Percentiles rank a stretch among this genome's conserved stretches.
Conservation (phyloP, 495 filamentous ascomycete genomes). For the Hypoxylon rickii region DNA sequence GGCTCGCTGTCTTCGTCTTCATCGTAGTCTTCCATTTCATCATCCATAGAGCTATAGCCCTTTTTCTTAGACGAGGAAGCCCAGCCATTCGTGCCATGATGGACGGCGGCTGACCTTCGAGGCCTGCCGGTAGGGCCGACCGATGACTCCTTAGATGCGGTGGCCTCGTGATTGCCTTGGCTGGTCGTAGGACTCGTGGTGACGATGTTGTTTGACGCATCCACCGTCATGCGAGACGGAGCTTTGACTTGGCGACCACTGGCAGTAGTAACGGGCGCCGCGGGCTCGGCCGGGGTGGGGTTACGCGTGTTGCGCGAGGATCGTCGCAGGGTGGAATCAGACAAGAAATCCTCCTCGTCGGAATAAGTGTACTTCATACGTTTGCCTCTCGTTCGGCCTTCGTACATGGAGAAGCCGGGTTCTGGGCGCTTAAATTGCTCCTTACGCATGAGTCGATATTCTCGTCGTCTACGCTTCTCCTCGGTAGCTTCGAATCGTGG, state of each 20-base stretch:
- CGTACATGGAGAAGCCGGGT: slow-evolving; percentile 88
- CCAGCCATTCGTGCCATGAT: slow-evolving; percentile 52
- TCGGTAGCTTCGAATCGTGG: slow-evolving; percentile 95
- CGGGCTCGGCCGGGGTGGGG: slow-evolving; percentile 69
- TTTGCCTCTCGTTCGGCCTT: slow-evolving; percentile 94
- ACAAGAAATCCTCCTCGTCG: slow-evolving; percentile 78
- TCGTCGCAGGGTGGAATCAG: slow-evolving; percentile 69
- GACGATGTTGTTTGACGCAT: slow-evolving; percentile 53
- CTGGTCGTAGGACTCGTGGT: slow-evolving; percentile 43
- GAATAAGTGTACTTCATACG: slow-evolving; percentile 95
- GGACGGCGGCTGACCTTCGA: slow-evolving; percentile 46
- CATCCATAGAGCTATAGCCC: slow-evolving; percentile 65
- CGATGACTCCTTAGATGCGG: slow-evolving; percentile 36
- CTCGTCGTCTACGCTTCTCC: slow-evolving; percentile 92
- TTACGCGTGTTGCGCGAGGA: slow-evolving; percentile 76
- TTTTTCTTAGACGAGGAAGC: slow-evolving; percentile 63
- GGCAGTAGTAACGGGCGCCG: slow-evolving; percentile 82
- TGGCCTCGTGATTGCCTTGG: slow-evolving; percentile 40
- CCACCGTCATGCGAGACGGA: slow-evolving; percentile 77
- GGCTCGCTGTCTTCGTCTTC: slow-evolving; percentile 61
- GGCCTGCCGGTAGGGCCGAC: slow-evolving; percentile 42
- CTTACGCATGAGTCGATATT: slow-evolving; percentile 85
- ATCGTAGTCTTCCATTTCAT: slow-evolving; percentile 70
- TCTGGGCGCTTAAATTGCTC: slow-evolving; percentile 87
- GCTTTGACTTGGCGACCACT: slow-evolving; percentile 87